Evolutionary conservation across 257 asterid species (phyloP), one percentile per base, ranked within the genome.

Genomic region (Knoxia roxburghii): DNA sequence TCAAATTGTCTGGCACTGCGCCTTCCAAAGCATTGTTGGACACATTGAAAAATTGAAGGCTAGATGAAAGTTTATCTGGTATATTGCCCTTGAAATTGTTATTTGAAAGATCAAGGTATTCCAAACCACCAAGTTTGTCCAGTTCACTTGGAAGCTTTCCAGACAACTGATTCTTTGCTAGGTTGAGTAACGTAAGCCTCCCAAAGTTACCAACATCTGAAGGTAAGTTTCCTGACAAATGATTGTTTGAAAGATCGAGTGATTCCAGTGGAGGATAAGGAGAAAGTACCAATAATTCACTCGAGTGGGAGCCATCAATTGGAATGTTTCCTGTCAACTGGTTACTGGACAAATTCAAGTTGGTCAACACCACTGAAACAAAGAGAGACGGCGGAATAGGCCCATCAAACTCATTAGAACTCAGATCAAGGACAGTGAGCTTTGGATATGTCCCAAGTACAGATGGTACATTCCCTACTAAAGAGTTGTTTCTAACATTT

Each of bases 201-300:
- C 83, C 88, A 72, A 82, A 80, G 73, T 86, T 88, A 70, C 91
- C 93, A 54, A 91, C 75, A 75, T 78, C 87, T 24, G 89, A 69
- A 66, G 93, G 83, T 71, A 91, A 77, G 72, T 73, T 79, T 53
- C 97, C 94, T 5, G 77, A 67, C 78, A 91, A 82, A 59, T 73
- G 75, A 80, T 91, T 91, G 53, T 79, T 70, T 17, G 97, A 91
- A 74, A 91, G 88, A 85, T 91, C 97, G 40, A 91, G 82, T 66
- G 80, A 85, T 79, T 91, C 93, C 79, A 88, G 70, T 11, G 75
- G 86, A 43, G 85, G 91, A 72, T 77, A 76, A 68, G 96, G 73
- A 49, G 88, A 82, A 49, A 83, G 83, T 69, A 82, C 80, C 77
- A 91, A 74, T 64, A 91, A 72, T 73, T 83, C 96, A 37, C 76